Percentiles rank a stretch among this genome's conserved stretches.
Evolutionary conservation across 306 rosid species (phyloP).

Genomic region (Cucumis melo): DNA sequence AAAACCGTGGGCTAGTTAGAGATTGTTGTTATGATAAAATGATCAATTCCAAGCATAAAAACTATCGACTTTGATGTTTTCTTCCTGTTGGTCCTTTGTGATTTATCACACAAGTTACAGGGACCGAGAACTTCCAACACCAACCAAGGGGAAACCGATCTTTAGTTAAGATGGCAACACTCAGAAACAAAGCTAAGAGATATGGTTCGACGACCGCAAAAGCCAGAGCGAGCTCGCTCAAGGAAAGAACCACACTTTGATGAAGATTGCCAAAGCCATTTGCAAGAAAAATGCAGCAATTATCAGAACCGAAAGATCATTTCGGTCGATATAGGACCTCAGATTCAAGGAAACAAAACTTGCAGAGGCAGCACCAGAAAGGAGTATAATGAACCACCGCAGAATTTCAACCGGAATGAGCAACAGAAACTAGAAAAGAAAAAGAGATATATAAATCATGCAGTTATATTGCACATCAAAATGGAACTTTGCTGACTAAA

Average conservation of each 20-base stretch:
- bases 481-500: neutral
- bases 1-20: neutral
- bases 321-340: slow-evolving; percentile 37
- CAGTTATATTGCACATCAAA: neutral
- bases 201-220: slow-evolving; percentile 2
- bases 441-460: neutral
- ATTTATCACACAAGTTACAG: neutral
- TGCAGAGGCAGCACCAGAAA: slow-evolving; percentile 67
- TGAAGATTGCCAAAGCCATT: slow-evolving; percentile 77
- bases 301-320: slow-evolving; percentile 40
- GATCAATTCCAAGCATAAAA: neutral
- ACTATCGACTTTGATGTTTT: neutral
- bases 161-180: neutral
- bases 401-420: slow-evolving; percentile 71
- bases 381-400: slow-evolving; percentile 67
- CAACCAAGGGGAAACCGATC: neutral
- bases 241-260: slow-evolving; percentile 94
- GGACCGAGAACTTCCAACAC: slow-evolving; percentile 2
- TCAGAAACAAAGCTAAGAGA: slow-evolving; percentile 5
- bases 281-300: slow-evolving; percentile 76
- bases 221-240: slow-evolving; percentile 20
- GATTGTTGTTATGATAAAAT: neutral
- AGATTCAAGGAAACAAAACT: slow-evolving; percentile 72
- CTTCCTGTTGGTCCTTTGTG: neutral
- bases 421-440: slow-evolving; percentile 60